Evolutionary conservation across 805 yeast species (phyloP), one percentile per base, ranked within the genome.

Genomic region (Ogataea zsoltii): DNA sequence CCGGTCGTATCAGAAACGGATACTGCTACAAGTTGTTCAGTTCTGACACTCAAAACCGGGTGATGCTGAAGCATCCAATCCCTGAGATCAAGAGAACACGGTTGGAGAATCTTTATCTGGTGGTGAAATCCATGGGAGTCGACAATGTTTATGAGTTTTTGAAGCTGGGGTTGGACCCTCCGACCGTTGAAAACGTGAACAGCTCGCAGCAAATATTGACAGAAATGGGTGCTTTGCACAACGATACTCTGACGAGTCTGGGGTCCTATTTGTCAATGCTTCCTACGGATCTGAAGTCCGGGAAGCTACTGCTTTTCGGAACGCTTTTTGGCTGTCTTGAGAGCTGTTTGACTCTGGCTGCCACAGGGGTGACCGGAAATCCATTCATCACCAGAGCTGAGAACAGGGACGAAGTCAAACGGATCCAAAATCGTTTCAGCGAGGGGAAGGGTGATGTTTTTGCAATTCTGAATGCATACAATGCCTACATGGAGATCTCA

Each of bases 1-100:
- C 97, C n/a, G 99, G 99, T 51, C 91, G 99, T 77, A 89, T 92
- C 11, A 78, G 83, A 29, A 73, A 73, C 19, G 99, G 99, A 46
- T 69, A 72, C 12, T 90, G 97, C 51, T 92, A 81, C 65, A 90
- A 87, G 60, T 60, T 92, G 38, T 92, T 79, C 65, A 84, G 97
- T 1, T 68, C 70, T 42, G 77, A 77, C 2, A 76, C 88, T 0
- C 80, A 80, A 56, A 70, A 71, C 4, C 62, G 63, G 1, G 61
- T 65, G 17, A 85, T 90, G 92, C 67, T 76, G 13, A 70, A 75
- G 1, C 83, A 84, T 53, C 96, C 97, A 0, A 73, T 85, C 14
- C 97, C 99, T 0, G 99, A 92, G 61, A 92, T 92, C 42, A 80
- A 81, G 51, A 72, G 98, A 48, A 82, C 94, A 0, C 82, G 94